A percentile compares a stretch with the other conserved stretches of the same genome.
phyloP scores from a whole-genome alignment of 2,329 filamentous ascomycete species.

The Trichophyton simii region DNA sequence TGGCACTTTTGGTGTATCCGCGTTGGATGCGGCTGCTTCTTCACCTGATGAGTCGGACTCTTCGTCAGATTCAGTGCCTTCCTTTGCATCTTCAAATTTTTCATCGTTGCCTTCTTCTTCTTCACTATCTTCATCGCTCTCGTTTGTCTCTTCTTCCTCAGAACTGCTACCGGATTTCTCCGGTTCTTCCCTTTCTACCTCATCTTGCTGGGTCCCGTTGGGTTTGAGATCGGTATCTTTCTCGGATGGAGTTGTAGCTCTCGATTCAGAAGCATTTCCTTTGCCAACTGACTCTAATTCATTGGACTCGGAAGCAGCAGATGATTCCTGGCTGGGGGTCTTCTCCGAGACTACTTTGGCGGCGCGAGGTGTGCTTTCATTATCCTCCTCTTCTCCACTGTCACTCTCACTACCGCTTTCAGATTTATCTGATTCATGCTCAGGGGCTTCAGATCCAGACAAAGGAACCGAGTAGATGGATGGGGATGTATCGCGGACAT shows the following conservation, averaged over 20 bases:
- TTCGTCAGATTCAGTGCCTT: not conserved
- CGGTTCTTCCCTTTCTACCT: not conserved
- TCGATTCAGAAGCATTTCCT: not conserved
- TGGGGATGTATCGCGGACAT: not conserved
- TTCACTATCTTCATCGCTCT: not conserved
- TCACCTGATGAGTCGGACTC: not conserved
- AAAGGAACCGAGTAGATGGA: not conserved
- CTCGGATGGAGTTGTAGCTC: not conserved
- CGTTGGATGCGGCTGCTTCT: not conserved
- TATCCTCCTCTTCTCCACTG: not conserved
- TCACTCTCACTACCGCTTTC: not conserved
- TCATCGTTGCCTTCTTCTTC: not conserved
- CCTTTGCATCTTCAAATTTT: not conserved
- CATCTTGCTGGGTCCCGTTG: not conserved
- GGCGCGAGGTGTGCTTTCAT: not conserved
- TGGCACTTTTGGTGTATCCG: not conserved
- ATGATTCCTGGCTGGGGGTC: not conserved
- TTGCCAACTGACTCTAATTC: not conserved
- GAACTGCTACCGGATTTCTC: not conserved
- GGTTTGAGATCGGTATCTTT: not conserved
- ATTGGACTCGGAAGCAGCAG: not conserved
- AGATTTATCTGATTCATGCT: not conserved
- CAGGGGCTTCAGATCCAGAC: not conserved
- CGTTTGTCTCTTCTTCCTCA: not conserved
- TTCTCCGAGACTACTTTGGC: not conserved